Base-by-base conservation (phyloP, 805 yeast genomes). In the Pichia nakasei region DNA sequence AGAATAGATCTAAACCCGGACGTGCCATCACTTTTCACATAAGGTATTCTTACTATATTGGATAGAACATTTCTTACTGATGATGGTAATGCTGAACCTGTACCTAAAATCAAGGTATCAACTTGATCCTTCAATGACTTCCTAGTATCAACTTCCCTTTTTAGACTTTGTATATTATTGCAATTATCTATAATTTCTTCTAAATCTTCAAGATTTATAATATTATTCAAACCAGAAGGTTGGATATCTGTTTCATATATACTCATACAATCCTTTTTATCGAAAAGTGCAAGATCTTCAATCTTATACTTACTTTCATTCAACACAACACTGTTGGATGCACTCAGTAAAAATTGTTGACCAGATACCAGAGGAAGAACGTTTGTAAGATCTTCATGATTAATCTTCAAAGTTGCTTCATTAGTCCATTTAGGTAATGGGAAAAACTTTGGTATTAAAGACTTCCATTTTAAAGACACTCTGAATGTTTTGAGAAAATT, bases 31-130 rank as follows among this genome's bases (percentile, higher is more conserved):
- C 34, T 35, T 5, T 41, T 43, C 4, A 38, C 39, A 46, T 59
- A 69, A 1, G 96, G 95, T 1, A 88, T 53, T 48, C 96, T 74
- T 2, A 93, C 70, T 21, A 88, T 59, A 18, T 85, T 85, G 0
- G 93, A 82, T 15, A 85, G 73, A 2, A 93, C 98, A 57, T 93
- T 93, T 52, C 97, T 71, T 52, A 78, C 76, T 46, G 78, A 76
- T 0, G 95, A 78, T 0, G 98, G 98, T 27, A 86, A 60, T 0
- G 97, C 93, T 29, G 94, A 82, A 0, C 97, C 97, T 0, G 98
- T 93, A 3, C 98, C 98, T 8, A 91, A 61, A 0, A 95, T 82
- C 9, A 85, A 67, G 0, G 82, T 64, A 54, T 85, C 87, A 1
- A 82, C 81, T 48, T 77, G 74, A 33, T 71, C 77, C 44, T 50